Percentiles rank a stretch among this genome's conserved stretches.
These are phyloP conservation scores for Euphorbia schlechtendalii DNA, from an alignment of 441 rosid genomes.

Conservation along the genomic window DNA sequence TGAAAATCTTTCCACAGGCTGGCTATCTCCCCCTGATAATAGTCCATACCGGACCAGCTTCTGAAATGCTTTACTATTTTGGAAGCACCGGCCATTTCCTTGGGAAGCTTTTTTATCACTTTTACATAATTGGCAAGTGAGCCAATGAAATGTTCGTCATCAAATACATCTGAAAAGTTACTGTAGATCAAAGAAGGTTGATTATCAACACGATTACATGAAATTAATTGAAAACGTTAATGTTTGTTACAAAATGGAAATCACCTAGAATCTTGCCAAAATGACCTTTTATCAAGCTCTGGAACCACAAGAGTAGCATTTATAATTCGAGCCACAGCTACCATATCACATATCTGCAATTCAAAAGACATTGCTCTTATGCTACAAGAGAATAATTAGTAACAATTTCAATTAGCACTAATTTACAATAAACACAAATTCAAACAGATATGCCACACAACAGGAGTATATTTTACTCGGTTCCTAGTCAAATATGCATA, in stretches of 20 bases:
- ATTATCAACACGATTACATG: constrained; percentile 8
- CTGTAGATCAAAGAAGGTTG: constrained; percentile 36
- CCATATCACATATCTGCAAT: constrained; percentile 97
- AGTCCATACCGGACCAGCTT: constrained; percentile 90
- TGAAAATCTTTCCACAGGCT: constrained; percentile 72
- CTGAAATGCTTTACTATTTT: constrained; percentile 72
- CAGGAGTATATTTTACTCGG: neutral
- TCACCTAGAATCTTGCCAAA: constrained; percentile 95
- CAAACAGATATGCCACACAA: neutral
- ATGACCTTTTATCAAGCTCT: constrained; percentile 90
- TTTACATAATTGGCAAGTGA: constrained; percentile 65
- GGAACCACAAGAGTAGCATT: constrained; percentile 97
- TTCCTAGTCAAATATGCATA: neutral
- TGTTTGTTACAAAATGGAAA: neutral
- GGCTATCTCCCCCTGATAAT: constrained; percentile 71
- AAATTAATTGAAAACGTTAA: too few species aligned
- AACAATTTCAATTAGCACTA: neutral
- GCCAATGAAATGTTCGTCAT: constrained; percentile 72
- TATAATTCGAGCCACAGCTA: constrained; percentile 84
- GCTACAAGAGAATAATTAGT: neutral
- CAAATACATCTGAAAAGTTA: constrained; percentile 92
- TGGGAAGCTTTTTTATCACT: constrained; percentile 75
- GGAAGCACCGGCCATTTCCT: constrained; percentile 44
- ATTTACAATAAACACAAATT: neutral
- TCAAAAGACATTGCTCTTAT: constrained; percentile 12